Percentiles rank a stretch among this genome's conserved stretches.
phyloP scores from a whole-genome alignment of 2,329 filamentous ascomycete species.

The Acarospora socialis region DNA sequence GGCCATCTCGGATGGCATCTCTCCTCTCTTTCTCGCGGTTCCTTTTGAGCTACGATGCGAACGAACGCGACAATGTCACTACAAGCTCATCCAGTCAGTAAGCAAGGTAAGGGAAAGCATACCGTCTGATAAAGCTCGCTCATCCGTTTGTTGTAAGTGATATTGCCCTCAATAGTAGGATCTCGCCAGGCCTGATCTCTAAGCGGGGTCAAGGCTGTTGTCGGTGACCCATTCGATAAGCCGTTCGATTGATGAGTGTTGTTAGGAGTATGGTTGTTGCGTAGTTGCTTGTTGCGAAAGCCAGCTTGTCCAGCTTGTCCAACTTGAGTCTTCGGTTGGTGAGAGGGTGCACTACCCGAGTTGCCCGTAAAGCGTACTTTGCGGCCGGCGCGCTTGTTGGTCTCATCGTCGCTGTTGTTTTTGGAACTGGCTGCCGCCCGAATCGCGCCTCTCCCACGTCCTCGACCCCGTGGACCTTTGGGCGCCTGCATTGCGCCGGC shows the following conservation, averaged over 20 bases:
- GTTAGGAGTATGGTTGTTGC: too few relatives aligned
- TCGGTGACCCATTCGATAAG: too few relatives aligned
- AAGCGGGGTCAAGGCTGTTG: too few relatives aligned
- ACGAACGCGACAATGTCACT: conserved; percentile 16
- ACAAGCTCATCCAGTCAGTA: conserved; percentile 10
- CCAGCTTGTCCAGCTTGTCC: too few relatives aligned
- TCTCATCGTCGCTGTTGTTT: conserved; percentile 4
- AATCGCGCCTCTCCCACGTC: conserved; percentile 3
- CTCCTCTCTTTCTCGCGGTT: conserved; percentile 35
- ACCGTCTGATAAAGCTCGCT: conserved; percentile 12
- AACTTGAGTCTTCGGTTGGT: too few relatives aligned
- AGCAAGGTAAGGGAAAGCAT: conserved; percentile 4
- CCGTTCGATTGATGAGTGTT: too few relatives aligned
- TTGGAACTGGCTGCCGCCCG: conserved; percentile 5
- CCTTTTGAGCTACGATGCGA: conserved; percentile 30
- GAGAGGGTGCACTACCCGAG: too few relatives aligned
- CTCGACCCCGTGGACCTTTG: conserved; percentile 7
- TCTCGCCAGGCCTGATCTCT: conserved; percentile 10
- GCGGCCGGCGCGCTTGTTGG: conserved; percentile 1
- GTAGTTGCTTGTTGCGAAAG: too few relatives aligned
- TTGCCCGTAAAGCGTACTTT: background rate
- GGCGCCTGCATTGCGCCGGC: conserved; percentile 12
- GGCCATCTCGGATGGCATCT: conserved; percentile 37
- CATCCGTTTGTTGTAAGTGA: conserved; percentile 11
- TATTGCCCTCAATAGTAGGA: conserved; percentile 5